phyloP scores from a whole-genome alignment of 805 yeast genomes.

The Schwanniomyces pseudopolymorphus region DNA sequence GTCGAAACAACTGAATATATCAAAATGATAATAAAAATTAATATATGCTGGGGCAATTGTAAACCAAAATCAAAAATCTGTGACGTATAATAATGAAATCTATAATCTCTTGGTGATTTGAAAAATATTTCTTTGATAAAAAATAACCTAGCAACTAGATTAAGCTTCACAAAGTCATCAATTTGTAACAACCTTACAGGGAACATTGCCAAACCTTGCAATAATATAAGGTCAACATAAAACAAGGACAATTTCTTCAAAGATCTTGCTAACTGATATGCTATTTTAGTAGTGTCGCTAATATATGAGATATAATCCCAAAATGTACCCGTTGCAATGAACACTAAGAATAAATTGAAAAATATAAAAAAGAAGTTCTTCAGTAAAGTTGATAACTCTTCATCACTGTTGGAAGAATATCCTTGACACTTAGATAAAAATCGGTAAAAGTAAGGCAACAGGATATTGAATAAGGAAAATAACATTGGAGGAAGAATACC shows the following conservation, averaged over 20 bases:
- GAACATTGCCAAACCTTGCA: slow-evolving; percentile 70
- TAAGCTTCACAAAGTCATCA: slow-evolving; percentile 51
- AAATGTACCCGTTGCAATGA: slow-evolving; percentile 60
- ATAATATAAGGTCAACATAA: slow-evolving; percentile 59
- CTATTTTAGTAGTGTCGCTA: slow-evolving; percentile 59
- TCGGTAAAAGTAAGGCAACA: slow-evolving; percentile 55
- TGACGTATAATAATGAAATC: slow-evolving; percentile 54
- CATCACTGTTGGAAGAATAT: slow-evolving; percentile 54
- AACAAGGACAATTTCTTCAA: slow-evolving; percentile 52
- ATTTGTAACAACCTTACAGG: slow-evolving; percentile 56
- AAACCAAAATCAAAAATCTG: slow-evolving; percentile 61
- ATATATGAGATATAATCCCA: slow-evolving; percentile 59
- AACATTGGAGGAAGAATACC: slow-evolving; percentile 63
- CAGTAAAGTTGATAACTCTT: slow-evolving; percentile 54
- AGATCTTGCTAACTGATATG: slow-evolving; percentile 53
- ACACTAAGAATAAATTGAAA: slow-evolving; percentile 60
- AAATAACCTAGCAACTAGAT: slow-evolving; percentile 36
- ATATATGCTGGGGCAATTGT: slow-evolving; percentile 59
- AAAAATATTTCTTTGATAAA: slow-evolving; percentile 39
- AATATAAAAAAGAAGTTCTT: slow-evolving; percentile 62
- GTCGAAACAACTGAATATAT: slow-evolving; percentile 63
- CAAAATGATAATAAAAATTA: slow-evolving; percentile 57
- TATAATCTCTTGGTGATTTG: slow-evolving; percentile 52
- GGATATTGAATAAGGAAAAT: slow-evolving; percentile 52
- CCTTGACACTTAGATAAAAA: slow-evolving; percentile 53